phyloP scores from a whole-genome alignment of 2,329 filamentous ascomycete genomes.

The Claviceps purpurea region DNA sequence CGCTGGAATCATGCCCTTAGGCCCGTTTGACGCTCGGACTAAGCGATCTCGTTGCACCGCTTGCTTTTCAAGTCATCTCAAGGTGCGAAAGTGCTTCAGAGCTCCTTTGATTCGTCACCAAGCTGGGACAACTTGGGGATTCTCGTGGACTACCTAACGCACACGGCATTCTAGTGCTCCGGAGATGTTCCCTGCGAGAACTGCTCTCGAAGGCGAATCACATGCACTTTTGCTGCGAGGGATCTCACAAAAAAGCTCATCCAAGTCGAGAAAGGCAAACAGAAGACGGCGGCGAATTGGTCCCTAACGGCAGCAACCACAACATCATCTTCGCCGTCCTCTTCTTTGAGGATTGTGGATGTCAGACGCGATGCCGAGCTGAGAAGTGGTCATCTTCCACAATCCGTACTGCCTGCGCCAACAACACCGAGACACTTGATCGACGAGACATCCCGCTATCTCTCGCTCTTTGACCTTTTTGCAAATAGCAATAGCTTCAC shows the following conservation, averaged over 20 bases:
- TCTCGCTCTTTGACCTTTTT: constrained; percentile 16
- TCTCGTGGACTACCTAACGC: neutral
- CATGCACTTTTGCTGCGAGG: constrained; percentile 11
- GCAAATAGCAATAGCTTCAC: constrained; percentile 16
- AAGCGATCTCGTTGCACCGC: constrained; percentile 18
- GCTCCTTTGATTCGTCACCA: neutral
- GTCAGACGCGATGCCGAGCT: neutral
- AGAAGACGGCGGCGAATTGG: constrained; percentile 3
- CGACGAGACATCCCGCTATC: constrained; percentile 7
- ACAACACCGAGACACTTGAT: neutral
- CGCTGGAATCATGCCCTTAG: neutral
- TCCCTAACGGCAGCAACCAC: neutral
- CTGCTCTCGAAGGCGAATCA: constrained; percentile 13
- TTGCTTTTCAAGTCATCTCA: constrained; percentile 20
- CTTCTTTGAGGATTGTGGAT: neutral
- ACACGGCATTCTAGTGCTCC: constrained; percentile 14
- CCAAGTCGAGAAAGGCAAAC: constrained; percentile 10
- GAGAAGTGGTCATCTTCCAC: neutral
- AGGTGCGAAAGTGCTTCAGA: constrained; percentile 11
- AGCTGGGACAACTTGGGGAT: neutral
- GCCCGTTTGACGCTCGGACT: constrained; percentile 18
- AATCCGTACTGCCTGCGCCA: neutral
- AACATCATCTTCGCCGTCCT: neutral
- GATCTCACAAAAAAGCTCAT: constrained; percentile 8
- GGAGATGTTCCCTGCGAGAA: constrained; percentile 17